Percentiles rank a stretch among this genome's conserved stretches.
Evolutionary conservation across 805 yeast genomes (phyloP).

Genomic region (Lipomyces yamadae): DNA sequence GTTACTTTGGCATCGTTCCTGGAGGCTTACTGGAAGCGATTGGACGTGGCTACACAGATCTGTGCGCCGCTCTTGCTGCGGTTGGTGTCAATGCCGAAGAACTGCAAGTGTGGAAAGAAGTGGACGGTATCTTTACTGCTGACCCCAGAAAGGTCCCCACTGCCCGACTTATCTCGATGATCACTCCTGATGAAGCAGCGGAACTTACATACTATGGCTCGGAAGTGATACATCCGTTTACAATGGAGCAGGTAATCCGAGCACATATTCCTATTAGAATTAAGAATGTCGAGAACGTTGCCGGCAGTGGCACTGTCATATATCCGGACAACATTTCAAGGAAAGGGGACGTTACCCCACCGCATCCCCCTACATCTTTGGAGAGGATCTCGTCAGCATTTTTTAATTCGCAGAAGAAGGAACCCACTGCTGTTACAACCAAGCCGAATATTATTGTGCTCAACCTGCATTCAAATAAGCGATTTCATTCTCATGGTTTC

Average conservation of each 20-base stretch:
- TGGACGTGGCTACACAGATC: constrained; percentile 96
- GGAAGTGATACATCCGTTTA: constrained; percentile 97
- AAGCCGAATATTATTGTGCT: constrained; percentile 90
- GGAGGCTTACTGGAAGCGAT: constrained; percentile 92
- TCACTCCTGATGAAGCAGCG: constrained; percentile 98
- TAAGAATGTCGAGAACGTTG: constrained; percentile 92
- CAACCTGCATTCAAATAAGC: constrained; percentile 91
- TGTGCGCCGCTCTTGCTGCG: constrained; percentile 95
- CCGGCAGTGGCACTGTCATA: constrained; percentile 90
- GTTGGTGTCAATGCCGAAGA: constrained; percentile 93
- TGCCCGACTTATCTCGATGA: constrained; percentile 82
- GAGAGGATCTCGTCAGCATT: constrained; percentile 53
- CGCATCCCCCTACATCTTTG: constrained; percentile 87
- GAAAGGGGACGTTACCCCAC: constrained; percentile 88
- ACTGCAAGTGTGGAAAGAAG: constrained; percentile 98
- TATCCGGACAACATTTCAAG: constrained; percentile 89
- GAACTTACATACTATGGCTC: constrained; percentile 97
- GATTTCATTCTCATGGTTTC: constrained; percentile 92
- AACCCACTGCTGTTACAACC: constrained; percentile 94
- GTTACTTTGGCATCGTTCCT: constrained; percentile 94
- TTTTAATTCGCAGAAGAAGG: constrained; percentile 45
- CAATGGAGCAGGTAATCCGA: constrained; percentile 97
- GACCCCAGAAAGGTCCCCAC: constrained; percentile 94
- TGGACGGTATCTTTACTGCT: constrained; percentile 97
- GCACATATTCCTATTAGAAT: constrained; percentile 96